Evolutionary conservation across 768 basidiomycete species (phyloP).

Genomic region (Panaeolus papilionaceus): DNA sequence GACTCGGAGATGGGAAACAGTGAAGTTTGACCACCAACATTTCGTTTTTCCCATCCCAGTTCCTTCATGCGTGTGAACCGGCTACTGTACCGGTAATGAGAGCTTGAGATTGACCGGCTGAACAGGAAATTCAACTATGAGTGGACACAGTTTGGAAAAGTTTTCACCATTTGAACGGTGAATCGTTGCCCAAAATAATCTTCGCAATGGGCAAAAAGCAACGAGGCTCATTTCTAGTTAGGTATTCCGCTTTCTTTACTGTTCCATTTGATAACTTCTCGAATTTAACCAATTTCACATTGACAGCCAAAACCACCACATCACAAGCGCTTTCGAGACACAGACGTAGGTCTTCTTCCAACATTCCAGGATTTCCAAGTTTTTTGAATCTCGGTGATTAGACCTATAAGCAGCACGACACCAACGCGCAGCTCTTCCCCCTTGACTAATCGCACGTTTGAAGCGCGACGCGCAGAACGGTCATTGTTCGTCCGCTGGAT

Average conservation of each 20-base stretch:
- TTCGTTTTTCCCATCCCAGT: not conserved
- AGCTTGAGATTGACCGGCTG: too few relatives aligned
- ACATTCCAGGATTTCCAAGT: constrained; percentile 1
- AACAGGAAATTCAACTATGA: too few relatives aligned
- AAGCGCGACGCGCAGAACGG: constrained; percentile 5
- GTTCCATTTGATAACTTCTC: not conserved
- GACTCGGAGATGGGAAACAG: too few relatives aligned
- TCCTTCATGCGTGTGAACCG: not conserved
- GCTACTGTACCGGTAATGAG: not conserved
- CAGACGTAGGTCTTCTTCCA: constrained; percentile 56
- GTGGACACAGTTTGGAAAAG: too few relatives aligned
- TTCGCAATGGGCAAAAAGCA: not conserved
- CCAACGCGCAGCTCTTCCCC: constrained; percentile 39
- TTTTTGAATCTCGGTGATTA: constrained; percentile 23
- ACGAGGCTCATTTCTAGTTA: not conserved
- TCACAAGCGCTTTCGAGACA: constrained; percentile 64
- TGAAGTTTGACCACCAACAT: too few relatives aligned
- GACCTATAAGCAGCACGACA: constrained; percentile 42
- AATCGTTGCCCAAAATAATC: not conserved
- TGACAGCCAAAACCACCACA: constrained; percentile 62
- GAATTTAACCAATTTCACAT: constrained; percentile 35
- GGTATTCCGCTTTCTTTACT: not conserved
- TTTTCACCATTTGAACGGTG: not conserved
- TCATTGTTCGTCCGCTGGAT: constrained; percentile 1
- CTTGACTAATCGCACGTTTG: not conserved